Evolutionary conservation across 2,329 filamentous ascomycete species (phyloP).

Genomic region (Escovopsis sp.): DNA sequence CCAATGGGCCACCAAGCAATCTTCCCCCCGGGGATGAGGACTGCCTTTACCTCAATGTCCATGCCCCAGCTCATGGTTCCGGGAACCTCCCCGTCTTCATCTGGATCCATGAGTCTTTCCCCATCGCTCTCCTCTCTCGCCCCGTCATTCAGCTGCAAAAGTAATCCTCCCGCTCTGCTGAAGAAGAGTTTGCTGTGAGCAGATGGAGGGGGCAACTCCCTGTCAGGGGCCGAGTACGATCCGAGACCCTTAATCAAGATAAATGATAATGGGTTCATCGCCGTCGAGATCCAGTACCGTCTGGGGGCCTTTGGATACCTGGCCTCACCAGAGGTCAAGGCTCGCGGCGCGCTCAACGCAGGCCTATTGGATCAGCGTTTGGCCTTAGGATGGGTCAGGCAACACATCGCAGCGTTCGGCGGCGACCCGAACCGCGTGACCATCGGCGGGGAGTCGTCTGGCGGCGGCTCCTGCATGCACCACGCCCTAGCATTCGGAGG

Average conservation of each 20-base stretch:
- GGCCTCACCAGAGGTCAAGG: constrained; percentile 25
- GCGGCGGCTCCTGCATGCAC: constrained; percentile 32
- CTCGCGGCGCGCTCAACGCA: constrained; percentile 26
- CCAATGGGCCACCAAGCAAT: constrained; percentile 9
- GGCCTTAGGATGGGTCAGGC: constrained; percentile 36
- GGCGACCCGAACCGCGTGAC: constrained; percentile 36
- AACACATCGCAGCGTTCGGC: constrained; percentile 35
- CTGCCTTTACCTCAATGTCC: constrained; percentile 30
- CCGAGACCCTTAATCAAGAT: constrained; percentile 13
- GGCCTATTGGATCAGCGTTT: constrained; percentile 36
- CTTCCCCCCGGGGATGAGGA: constrained; percentile 23
- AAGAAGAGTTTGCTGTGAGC: constrained; percentile 7
- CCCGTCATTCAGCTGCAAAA: not conserved
- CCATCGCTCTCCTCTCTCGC: not conserved
- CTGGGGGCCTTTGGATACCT: constrained; percentile 31
- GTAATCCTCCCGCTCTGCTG: no score
- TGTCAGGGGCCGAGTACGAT: constrained; percentile 13
- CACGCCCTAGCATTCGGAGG: constrained; percentile 31
- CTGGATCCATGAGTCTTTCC: constrained; percentile 21
- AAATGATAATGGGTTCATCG: constrained; percentile 20
- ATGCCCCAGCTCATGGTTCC: constrained; percentile 24
- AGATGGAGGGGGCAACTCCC: constrained; percentile 18
- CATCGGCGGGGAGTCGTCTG: constrained; percentile 37
- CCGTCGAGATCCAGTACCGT: constrained; percentile 22
- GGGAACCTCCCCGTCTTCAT: constrained; percentile 27